Evolutionary conservation across 176 grass and related monocot genomes (phyloP).

Genomic region (Triticum urartu): DNA sequence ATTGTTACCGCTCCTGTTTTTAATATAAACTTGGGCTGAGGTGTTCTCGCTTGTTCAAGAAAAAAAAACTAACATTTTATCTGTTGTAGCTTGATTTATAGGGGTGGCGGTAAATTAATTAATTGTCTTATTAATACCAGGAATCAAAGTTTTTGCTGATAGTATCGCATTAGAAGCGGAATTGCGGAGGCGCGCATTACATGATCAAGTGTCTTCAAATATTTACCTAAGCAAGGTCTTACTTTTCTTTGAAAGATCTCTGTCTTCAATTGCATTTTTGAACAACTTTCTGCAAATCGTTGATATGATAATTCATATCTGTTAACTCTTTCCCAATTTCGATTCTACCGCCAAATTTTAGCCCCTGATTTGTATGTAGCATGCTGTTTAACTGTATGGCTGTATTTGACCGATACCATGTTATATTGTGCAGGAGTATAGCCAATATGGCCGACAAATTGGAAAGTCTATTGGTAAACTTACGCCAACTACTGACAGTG

Average conservation of each 20-base stretch:
- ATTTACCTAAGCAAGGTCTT: conserved; percentile 58
- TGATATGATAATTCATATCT: conserved; percentile 14
- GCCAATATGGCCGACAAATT: conserved; percentile 58
- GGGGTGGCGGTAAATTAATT: background rate
- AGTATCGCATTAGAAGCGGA: conserved; percentile 72
- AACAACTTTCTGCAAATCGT: conserved; percentile 6
- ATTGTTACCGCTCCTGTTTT: background rate
- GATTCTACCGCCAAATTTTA: conserved; percentile 8
- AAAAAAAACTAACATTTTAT: background rate
- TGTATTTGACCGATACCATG: conserved; percentile 16
- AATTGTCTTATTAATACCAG: conserved; percentile 40
- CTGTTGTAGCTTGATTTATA: background rate
- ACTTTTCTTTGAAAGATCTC: conserved; percentile 12
- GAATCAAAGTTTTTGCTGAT: conserved; percentile 68
- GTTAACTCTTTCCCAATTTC: background rate
- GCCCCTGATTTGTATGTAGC: background rate
- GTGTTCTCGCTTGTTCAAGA: background rate
- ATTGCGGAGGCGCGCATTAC: conserved; percentile 52
- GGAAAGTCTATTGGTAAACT: conserved; percentile 73
- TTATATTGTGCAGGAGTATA: conserved; percentile 47
- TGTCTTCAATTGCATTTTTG: conserved; percentile 1
- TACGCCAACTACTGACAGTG: conserved; percentile 62
- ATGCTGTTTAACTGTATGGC: conserved; percentile 11
- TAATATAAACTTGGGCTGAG: background rate
- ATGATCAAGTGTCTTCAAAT: conserved; percentile 62